Base-by-base conservation (phyloP, 305 asterid genomes). In the Fraxinus angustifolia region DNA sequence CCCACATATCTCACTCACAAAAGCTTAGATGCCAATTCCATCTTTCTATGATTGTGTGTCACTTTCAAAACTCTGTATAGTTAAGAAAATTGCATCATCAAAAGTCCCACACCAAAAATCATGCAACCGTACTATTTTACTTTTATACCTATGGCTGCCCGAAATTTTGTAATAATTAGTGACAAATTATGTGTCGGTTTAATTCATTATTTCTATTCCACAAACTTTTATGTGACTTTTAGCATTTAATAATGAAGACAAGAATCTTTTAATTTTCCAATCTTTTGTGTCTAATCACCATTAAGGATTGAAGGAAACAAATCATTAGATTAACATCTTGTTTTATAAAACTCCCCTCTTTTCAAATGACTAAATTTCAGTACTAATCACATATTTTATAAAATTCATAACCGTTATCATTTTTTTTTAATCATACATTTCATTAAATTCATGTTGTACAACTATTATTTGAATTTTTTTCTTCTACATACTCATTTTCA, bases 1-100 rank as follows among this genome's bases (percentile, higher is more conserved):
- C 93, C 93, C 91, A 87, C 94, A 91, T 91, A 89, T 89, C 88
- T 88, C 90, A 88, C 88, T 91, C 93, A 87, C 88, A 67, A 88
- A 85, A 83, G 82, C 83, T 81, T 79, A 87, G 94, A 90, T 92
- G 94, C 95, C 91, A 79, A 87, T 92, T 90, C 93, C 94, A 87
- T 87, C 88, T 85, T 82, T 86, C 89, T 80, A 89, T 93, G 90
- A 90, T 90, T 91, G 91, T 79, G 56, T 75, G 91, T 91, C 93
- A 60, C 88, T 89, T 87, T 90, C 97, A 87, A 53, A 73, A 79
- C 89, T 83, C 94, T 91, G 92, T 90, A 86, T 21, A 72, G 86
- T 85, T 65, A 81, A 85, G 85, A 83, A 48, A 81, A 38, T 83
- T 56, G 84, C 93, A 84, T 90, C 93, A 90, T 78, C 92, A 73